Evolutionary conservation across 768 basidiomycete species (phyloP).

Genomic region (Leccinum uliginosum): DNA sequence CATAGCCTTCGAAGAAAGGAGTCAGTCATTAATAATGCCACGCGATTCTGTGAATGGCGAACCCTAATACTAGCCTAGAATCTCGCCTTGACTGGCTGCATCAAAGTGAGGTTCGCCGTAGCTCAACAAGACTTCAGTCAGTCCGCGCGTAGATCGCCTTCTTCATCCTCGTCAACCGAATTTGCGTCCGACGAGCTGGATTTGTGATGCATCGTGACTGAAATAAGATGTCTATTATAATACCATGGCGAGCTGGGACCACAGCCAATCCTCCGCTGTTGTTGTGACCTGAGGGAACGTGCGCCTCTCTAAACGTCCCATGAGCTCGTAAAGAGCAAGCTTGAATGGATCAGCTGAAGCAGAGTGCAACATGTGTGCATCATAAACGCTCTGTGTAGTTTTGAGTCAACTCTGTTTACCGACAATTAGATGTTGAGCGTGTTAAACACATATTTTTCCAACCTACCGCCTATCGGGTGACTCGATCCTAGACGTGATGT

Average conservation of each 20-base stretch:
- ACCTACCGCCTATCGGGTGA: slow-evolving; percentile 72
- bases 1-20: slow-evolving; percentile 57
- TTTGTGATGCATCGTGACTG: background rate
- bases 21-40: background rate
- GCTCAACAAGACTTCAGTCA: slow-evolving; percentile 70
- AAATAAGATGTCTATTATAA: background rate
- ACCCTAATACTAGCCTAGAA: too few species aligned
- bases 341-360: slow-evolving; percentile 92
- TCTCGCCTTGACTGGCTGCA: slow-evolving; percentile 56
- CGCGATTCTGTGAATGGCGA: slow-evolving; percentile 19
- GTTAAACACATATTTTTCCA: background rate
- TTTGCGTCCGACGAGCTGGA: slow-evolving; percentile 6
- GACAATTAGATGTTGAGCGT: slow-evolving; percentile 2
- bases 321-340: slow-evolving; percentile 90
- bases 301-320: slow-evolving; percentile 87
- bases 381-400: slow-evolving; percentile 69
- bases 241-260: slow-evolving; percentile 94
- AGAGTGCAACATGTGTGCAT: slow-evolving; percentile 85
- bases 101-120: slow-evolving; percentile 85
- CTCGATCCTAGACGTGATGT: slow-evolving; percentile 82
- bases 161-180: slow-evolving; percentile 79
- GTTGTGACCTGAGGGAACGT: slow-evolving; percentile 80
- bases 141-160: slow-evolving; percentile 63
- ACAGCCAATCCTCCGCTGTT: slow-evolving; percentile 97
- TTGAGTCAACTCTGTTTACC: too few species aligned